phyloP scores from a whole-genome alignment of 2,329 filamentous ascomycete species.

The Orbilia oligospora region DNA sequence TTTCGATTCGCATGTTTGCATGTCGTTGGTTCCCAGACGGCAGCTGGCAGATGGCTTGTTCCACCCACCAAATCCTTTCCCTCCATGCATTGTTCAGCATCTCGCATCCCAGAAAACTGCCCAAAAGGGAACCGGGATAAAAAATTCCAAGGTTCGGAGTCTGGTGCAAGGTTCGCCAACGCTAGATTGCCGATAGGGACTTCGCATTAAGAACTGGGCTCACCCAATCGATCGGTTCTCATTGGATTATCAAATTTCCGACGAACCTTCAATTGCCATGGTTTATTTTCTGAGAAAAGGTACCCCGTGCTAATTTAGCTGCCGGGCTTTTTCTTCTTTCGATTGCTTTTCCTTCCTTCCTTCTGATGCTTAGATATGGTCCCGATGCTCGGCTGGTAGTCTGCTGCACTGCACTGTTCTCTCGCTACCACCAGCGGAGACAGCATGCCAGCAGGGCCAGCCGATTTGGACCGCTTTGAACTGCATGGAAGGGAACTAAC shows the following conservation, averaged over 20 bases:
- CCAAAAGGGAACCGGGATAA: conserved; percentile 53
- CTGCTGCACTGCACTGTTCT: not conserved
- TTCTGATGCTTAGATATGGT: not conserved
- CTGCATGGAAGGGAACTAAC: conserved; percentile 10
- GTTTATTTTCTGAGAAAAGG: conserved; percentile 8
- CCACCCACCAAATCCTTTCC: conserved; percentile 18
- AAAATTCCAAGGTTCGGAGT: conserved; percentile 57
- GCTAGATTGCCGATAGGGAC: conserved; percentile 61
- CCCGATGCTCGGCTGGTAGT: not conserved
- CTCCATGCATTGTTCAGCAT: conserved; percentile 57
- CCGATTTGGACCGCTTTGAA: conserved; percentile 24
- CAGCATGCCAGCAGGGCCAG: conserved; percentile 24
- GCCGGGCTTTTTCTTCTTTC: conserved; percentile 26
- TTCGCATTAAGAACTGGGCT: conserved; percentile 58
- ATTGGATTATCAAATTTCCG: conserved; percentile 61
- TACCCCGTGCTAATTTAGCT: conserved; percentile 53
- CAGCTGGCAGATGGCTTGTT: conserved; percentile 16
- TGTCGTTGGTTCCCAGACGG: conserved; percentile 24
- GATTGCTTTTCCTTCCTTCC: not conserved
- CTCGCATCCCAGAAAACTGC: conserved; percentile 51
- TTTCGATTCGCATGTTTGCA: not conserved
- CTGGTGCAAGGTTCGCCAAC: conserved; percentile 50
- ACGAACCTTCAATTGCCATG: conserved; percentile 7
- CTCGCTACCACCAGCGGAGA: conserved; percentile 49
- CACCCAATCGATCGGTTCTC: conserved; percentile 61